Evolutionary conservation across 352 stramenopile genomes (phyloP), one percentile per base, ranked within the genome.

Genomic region (Globisporangium recalcitrans): DNA sequence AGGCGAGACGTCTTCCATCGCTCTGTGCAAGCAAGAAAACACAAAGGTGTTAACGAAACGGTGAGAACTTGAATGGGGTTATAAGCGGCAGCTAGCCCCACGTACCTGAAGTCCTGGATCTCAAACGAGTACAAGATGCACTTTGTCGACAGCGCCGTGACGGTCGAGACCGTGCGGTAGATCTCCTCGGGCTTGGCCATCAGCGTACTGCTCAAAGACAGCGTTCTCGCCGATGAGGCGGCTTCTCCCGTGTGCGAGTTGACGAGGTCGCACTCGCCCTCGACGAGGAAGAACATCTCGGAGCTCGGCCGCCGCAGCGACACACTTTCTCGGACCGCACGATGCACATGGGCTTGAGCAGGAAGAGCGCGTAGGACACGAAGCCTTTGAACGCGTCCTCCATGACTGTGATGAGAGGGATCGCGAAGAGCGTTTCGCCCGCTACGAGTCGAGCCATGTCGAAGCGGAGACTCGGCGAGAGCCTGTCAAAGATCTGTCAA

Each of bases 321-420:
- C 85, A 95, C 2, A 95, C 79, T 32, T 82, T 89, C 62, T 95
- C 85, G 22, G 74, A 75, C 26, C 73, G 77, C 21, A 78, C 61
- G 44, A 93, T 87, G 52, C 70, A 91, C 53, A 93, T 63, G 3
- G 85, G 85, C 52, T 90, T 86, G 69, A 95, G 70, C 21, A 89
- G 68, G 51, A 95, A 95, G 13, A 95, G 72, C 13, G 82, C 82
- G 48, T 93, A 95, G 14, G 82, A 92, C n/a, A 95, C 85, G 48
- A 95, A 95, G 1, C 85, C 85, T 58, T 95, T 95, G 60, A 93
- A 93, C n/a, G 78, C 74, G 53, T 91, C 85, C 34, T 95, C 85
- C 83, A 95, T 93, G 11, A 90, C 78, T 1, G 85, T 92, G 51
- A 95, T 89, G 48, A 95, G 69, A 26, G 82, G 79, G 63, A 95